These are phyloP conservation scores for Trametes villosa DNA, from an alignment of 768 basidiomycete species.

Conservation along the genomic window DNA sequence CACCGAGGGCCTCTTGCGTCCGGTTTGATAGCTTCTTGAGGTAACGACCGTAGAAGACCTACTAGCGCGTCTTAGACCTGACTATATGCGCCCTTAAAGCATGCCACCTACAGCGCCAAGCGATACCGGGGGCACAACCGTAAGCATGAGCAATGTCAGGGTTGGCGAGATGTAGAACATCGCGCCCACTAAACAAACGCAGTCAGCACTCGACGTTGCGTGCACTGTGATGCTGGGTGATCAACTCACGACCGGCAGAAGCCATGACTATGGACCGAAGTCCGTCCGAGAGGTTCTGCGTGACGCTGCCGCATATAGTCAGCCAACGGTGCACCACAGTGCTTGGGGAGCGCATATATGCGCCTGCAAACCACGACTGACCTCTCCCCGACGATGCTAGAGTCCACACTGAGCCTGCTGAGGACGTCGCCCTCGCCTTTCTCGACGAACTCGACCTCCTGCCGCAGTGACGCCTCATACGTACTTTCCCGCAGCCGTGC, in stretches of 20 bases:
- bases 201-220: neutral
- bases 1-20: conserved; percentile 94
- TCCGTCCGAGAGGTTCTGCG: conserved; percentile 81
- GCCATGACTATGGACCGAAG: conserved; percentile 89
- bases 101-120: conserved; percentile 69
- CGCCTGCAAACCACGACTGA: conserved; percentile 33
- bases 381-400: conserved; percentile 94
- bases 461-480: conserved; percentile 80
- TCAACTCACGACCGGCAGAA: conserved; percentile 81
- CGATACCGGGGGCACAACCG: conserved; percentile 87
- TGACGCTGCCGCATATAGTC: conserved; percentile 51
- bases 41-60: conserved; percentile 97
- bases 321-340: neutral
- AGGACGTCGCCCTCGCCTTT: conserved; percentile 92
- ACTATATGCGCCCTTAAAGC: conserved; percentile 30
- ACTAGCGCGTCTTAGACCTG: conserved; percentile 19
- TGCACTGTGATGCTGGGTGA: neutral
- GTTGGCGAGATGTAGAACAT: conserved; percentile 94
- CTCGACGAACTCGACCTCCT: conserved; percentile 94
- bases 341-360: neutral
- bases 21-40: conserved; percentile 87
- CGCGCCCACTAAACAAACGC: conserved; percentile 66
- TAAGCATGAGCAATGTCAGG: conserved; percentile 90
- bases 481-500: conserved; percentile 82
- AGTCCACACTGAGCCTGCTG: conserved; percentile 88